phyloP scores from a whole-genome alignment of 2,329 filamentous ascomycete genomes.

The Trichoderma sp. region DNA sequence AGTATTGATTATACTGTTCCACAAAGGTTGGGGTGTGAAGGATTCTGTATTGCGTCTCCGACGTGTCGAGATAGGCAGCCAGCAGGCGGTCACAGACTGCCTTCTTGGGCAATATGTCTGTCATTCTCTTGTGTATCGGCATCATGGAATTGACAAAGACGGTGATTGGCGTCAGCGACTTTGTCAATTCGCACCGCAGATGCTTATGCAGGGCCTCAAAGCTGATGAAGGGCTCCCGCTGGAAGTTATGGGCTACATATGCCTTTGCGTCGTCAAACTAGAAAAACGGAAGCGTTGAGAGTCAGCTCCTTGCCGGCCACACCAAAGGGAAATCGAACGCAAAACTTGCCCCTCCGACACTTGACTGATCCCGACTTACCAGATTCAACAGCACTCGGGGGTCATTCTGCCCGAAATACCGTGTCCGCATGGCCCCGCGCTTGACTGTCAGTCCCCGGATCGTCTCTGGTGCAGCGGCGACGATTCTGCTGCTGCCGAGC shows the following conservation, averaged over 20 bases:
- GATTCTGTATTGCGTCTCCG: constrained; percentile 52
- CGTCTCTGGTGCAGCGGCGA: constrained; percentile 41
- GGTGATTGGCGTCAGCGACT: constrained; percentile 48
- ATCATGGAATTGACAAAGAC: constrained; percentile 59
- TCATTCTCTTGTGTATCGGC: constrained; percentile 56
- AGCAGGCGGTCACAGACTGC: constrained; percentile 51
- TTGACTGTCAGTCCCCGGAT: constrained; percentile 51
- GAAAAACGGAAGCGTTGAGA: not conserved
- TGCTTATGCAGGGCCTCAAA: constrained; percentile 47
- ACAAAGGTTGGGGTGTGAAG: constrained; percentile 52
- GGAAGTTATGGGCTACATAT: constrained; percentile 42
- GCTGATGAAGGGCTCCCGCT: constrained; percentile 42
- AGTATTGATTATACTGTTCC: constrained; percentile 50
- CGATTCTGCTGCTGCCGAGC: constrained; percentile 31
- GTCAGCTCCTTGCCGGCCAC: constrained; percentile 11
- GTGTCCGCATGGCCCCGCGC: constrained; percentile 43
- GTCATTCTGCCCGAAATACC: constrained; percentile 53
- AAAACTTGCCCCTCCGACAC: not conserved
- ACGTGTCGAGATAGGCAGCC: constrained; percentile 47
- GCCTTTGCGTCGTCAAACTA: constrained; percentile 54
- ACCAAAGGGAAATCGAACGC: not conserved
- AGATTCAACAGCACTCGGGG: constrained; percentile 53
- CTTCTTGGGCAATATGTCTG: constrained; percentile 52
- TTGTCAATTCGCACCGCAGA: constrained; percentile 46
- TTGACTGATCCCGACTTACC: constrained; percentile 34